Evolutionary conservation across 257 asterid genomes (phyloP).

Genomic region (Voacanga thouarsii): DNA sequence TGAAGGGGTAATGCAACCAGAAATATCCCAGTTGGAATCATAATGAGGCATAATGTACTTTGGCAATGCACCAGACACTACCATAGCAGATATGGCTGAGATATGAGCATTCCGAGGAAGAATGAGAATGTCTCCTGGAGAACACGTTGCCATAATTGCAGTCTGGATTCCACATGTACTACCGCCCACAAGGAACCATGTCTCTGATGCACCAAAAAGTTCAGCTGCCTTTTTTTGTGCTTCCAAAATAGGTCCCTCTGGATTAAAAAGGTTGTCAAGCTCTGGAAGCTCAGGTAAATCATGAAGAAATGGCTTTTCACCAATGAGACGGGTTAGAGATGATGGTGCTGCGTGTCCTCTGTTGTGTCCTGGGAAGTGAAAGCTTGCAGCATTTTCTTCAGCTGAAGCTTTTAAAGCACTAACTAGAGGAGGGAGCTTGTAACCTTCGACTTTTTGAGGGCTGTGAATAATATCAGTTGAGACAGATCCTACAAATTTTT

Average conservation of each 20-base stretch:
- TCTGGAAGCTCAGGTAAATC: slow-evolving; percentile 82
- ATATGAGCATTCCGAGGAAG: slow-evolving; percentile 79
- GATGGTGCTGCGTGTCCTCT: slow-evolving; percentile 81
- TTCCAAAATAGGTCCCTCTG: slow-evolving; percentile 72
- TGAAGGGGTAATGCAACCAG: slow-evolving; percentile 63
- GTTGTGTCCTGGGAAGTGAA: slow-evolving; percentile 60
- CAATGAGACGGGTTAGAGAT: slow-evolving; percentile 52
- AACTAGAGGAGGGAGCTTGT: slow-evolving; percentile 57
- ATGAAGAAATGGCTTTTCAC: slow-evolving; percentile 53
- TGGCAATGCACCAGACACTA: slow-evolving; percentile 66
- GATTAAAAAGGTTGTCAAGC: slow-evolving; percentile 67
- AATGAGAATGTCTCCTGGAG: slow-evolving; percentile 61
- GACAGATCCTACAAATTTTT: not conserved
- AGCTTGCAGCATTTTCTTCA: too few species aligned
- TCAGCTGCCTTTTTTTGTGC: slow-evolving; percentile 71
- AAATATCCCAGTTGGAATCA: slow-evolving; percentile 12
- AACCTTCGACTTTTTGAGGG: slow-evolving; percentile 12
- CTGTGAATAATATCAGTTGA: not conserved
- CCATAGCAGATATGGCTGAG: slow-evolving; percentile 78
- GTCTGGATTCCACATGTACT: slow-evolving; percentile 87
- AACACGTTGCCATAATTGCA: slow-evolving; percentile 70
- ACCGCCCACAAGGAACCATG: slow-evolving; percentile 92
- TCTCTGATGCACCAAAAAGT: slow-evolving; percentile 83
- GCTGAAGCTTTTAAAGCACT: too few species aligned
- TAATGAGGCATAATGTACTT: slow-evolving; percentile 65